Evolutionary conservation across 2,329 filamentous ascomycete species (phyloP), one percentile per base, ranked within the genome.

Genomic region (Ascochyta lentis): DNA sequence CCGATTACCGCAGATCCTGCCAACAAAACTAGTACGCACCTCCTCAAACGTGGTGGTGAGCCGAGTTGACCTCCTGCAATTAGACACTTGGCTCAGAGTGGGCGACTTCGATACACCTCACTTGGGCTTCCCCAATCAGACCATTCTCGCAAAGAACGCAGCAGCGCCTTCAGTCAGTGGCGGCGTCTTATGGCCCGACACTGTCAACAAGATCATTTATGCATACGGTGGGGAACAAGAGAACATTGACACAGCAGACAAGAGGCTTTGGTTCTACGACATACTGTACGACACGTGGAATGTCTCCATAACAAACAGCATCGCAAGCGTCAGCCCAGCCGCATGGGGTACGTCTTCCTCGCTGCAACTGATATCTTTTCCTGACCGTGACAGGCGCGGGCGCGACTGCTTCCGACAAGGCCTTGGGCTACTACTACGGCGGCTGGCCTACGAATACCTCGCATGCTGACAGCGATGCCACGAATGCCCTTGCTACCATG

Each of bases 141-240:
- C 78, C 29, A 82, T 84, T 43, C 75, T 86, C 6, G 79, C 78
- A 34, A 87, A 87, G 67, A 84, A 85, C 56, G 72, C 72, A n/a
- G 77, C 80, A 1, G 77, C 86, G 6, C 84, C 85, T 0, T 69
- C 75, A 40, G 71, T 80, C 6, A 61, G 66, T 47, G 75, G 79
- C 27, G 78, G 77, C 4, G 60, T 80, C 2, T 72, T 87, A 3
- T 87, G 84, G 84, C 74, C 78, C 5, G 85, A 87, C 66, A 72
- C 78, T 15, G 76, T 84, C 34, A 87, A 88, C 72, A 86, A 86
- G 68, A 75, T 80, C 22, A 77, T 88, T 26, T 87, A 85, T 66
- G 73, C 84, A 4, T 88, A 82, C 62, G 85, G 85, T 24, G 85
- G 85, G 39, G 82, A 86, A 61, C 82, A 81, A 39, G 48, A 47